These are phyloP conservation scores for Kodamaea laetipori DNA, from an alignment of 805 yeast species.

Conservation along the genomic window DNA sequence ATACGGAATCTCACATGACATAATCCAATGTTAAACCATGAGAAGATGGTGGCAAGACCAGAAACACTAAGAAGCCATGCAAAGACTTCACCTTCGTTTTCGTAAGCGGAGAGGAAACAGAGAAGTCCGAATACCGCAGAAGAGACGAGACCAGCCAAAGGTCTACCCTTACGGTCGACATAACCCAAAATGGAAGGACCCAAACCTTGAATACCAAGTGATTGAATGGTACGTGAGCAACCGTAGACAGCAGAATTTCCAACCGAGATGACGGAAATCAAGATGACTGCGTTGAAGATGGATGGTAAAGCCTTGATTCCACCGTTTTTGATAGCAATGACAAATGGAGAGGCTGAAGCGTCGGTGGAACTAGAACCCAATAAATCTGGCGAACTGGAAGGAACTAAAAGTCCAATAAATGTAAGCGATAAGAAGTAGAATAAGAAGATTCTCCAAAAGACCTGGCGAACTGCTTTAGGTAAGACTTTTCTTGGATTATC, in stretches of 20 bases:
- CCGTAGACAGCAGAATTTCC: conserved; percentile 35
- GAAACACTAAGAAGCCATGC: conserved; percentile 37
- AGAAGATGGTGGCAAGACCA: conserved; percentile 39
- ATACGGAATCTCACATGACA: conserved; percentile 36
- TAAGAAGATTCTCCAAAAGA: conserved; percentile 45
- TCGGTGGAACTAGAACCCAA: conserved; percentile 24
- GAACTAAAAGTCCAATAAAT: conserved; percentile 27
- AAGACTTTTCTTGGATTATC: conserved; percentile 40
- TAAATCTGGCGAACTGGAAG: conserved; percentile 20
- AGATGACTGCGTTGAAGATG: conserved; percentile 30
- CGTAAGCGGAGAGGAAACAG: conserved; percentile 20
- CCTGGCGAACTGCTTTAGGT: conserved; percentile 46
- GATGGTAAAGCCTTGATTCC: conserved; percentile 30
- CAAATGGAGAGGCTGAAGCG: conserved; percentile 29
- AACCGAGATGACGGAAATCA: conserved; percentile 31
- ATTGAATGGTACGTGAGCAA: conserved; percentile 23
- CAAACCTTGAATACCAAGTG: conserved; percentile 21
- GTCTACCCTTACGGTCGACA: conserved; percentile 22
- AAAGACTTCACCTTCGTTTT: conserved; percentile 17
- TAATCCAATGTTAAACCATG: conserved; percentile 38
- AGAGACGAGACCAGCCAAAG: conserved; percentile 18
- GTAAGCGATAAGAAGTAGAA: conserved; percentile 37
- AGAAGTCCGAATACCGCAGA: conserved; percentile 20
- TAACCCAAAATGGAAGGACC: conserved; percentile 18
- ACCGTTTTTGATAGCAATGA: conserved; percentile 31